Evolutionary conservation across 2,329 filamentous ascomycete species (phyloP), one percentile per base, ranked within the genome.

Genomic region (Sporothrix sp.): DNA sequence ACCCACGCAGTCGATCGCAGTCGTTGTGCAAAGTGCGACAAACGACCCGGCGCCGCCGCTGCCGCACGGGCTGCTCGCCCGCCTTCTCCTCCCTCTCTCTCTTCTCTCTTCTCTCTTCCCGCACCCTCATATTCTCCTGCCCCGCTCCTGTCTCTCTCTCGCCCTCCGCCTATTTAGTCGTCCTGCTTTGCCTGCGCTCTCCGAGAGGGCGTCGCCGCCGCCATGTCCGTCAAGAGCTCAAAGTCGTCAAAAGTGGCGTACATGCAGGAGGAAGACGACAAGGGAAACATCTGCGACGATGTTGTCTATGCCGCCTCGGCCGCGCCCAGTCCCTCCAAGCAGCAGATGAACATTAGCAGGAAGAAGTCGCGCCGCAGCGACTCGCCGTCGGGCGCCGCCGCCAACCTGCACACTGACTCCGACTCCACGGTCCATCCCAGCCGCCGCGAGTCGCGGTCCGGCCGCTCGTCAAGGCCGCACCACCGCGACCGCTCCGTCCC

Each of bases 221-320:
- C 60, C 61, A 78, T 78, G 73, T 65, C 71, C 51, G 60, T 44
- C 56, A 59, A 61, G 63, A 57, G 58, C 54, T 46, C 56, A 53
- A 50, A 42, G 35, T 45, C 33, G 53, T 59, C 62, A 65, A 56
- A 51, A 58, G 64, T 71, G 50, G 69, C 70, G 52, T 71, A 70
- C 60, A 66, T 75, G 52, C 70, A 78, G 61, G 76, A 78, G 51
- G 72, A 66, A 42, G 72, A 77, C 58, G 74, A 77, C 46, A 64
- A 67, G 11, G 72, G 68, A 36, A 71, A 70, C 49, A 62, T 67
- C 32, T 60, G 68, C 16, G 62, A 66, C 47, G 65, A 62, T 16
- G 42, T 47, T 54, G 63, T 65, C 52, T 78, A 76, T 63, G 75
- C 75, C 56, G 65, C 65, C 30, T 75, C 73, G 27, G 63, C 68